A percentile compares a stretch with the other conserved stretches of the same genome.
phyloP scores from a whole-genome alignment of 148 eudicot genomes.

The Vaccinium darrowii region DNA sequence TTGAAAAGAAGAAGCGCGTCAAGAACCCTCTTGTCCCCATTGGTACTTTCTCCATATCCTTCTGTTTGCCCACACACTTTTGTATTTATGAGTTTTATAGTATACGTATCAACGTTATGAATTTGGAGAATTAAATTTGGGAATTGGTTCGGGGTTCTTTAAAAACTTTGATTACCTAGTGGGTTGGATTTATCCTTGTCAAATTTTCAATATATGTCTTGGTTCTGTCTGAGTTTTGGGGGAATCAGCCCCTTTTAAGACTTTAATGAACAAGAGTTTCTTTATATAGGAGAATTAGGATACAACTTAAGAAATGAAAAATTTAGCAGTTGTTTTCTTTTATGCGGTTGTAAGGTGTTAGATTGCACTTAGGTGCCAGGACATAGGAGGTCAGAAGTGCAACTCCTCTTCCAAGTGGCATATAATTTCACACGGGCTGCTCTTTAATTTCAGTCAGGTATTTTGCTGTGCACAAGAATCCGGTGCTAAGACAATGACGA shows the following conservation, averaged over 20 bases:
- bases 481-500: no score
- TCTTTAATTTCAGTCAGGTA: not conserved
- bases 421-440: not conserved
- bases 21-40: constrained; percentile 73
- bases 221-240: not conserved
- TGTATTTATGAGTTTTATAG: no score
- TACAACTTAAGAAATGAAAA: not conserved
- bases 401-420: not conserved
- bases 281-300: not conserved
- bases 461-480: not conserved
- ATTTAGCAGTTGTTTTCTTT: not conserved
- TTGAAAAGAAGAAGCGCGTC: constrained; percentile 56
- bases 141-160: not conserved
- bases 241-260: not conserved
- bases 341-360: not conserved
- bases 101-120: not conserved
- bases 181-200: no score
- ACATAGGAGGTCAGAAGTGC: no score
- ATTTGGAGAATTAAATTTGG: not conserved
- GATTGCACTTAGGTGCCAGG: no score
- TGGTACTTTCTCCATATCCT: constrained; percentile 35
- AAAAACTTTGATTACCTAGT: no score
- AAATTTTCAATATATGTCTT: no score
- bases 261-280: not conserved
- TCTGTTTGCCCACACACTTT: not conserved